These are phyloP conservation scores for Neurospora tetrasperma DNA, from an alignment of 495 filamentous ascomycete species.

Conservation along the genomic window DNA sequence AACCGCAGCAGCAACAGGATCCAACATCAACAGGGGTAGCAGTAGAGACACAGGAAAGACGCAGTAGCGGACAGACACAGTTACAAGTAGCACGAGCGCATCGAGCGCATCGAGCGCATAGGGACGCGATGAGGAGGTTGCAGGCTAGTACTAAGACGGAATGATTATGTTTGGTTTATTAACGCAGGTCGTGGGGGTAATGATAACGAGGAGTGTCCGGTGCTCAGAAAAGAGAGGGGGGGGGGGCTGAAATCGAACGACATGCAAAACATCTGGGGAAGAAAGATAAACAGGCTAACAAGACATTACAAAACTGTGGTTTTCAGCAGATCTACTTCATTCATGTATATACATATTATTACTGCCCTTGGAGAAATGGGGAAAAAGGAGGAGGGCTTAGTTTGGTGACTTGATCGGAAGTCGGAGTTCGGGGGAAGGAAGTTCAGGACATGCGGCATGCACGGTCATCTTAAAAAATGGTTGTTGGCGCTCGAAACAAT, in stretches of 20 bases:
- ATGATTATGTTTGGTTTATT: conserved; percentile 24
- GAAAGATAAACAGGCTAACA: neutral
- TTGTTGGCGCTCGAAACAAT: neutral
- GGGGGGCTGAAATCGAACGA: neutral
- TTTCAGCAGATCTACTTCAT: neutral
- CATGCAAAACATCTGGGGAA: neutral
- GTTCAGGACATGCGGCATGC: neutral
- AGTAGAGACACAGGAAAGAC: neutral
- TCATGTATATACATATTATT: neutral
- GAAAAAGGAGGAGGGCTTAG: neutral
- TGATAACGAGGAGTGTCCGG: neutral
- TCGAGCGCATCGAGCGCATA: conserved; percentile 39
- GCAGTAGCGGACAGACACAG: neutral
- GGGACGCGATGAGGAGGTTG: conserved; percentile 74
- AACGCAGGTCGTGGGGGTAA: neutral
- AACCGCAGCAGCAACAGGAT: neutral
- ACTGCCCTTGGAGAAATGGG: neutral
- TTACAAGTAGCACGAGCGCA: neutral
- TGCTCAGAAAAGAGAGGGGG: neutral
- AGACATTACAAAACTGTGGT: neutral
- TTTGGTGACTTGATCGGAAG: neutral
- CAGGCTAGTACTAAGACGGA: conserved; percentile 44
- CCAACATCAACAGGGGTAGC: neutral
- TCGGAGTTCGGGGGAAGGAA: neutral
- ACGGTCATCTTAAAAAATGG: neutral